These are phyloP conservation scores for Leucogyrophana mollusca DNA, from an alignment of 768 basidiomycete species.

Conservation along the genomic window DNA sequence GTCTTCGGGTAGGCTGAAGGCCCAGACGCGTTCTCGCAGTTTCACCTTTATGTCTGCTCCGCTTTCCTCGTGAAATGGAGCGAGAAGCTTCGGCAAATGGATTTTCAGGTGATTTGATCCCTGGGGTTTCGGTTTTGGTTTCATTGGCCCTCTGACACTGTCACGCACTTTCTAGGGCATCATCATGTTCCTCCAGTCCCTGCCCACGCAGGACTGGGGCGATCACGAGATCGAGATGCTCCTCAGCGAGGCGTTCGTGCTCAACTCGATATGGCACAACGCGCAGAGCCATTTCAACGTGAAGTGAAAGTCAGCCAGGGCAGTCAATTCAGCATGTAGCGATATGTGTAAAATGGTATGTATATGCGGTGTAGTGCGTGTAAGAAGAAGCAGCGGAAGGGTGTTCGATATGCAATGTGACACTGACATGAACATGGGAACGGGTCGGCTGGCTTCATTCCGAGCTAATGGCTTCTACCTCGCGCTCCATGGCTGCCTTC, in stretches of 20 bases:
- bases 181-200: conserved; percentile 96
- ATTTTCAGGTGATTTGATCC: conserved; percentile 78
- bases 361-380: not conserved
- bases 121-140: not conserved
- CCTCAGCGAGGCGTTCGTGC: conserved; percentile 92
- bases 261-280: conserved; percentile 90
- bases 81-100: conserved; percentile 90
- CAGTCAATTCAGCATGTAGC: conserved; percentile 21
- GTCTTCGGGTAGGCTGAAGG: conserved; percentile 79
- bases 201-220: conserved; percentile 91
- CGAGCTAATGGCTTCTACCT: conserved; percentile 49
- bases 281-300: conserved; percentile 83
- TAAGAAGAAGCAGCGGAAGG: too few species aligned
- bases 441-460: conserved; percentile 25
- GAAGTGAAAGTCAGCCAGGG: conserved; percentile 34
- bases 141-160: not conserved
- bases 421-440: not conserved
- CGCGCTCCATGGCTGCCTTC: conserved; percentile 59
- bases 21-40: conserved; percentile 96
- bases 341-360: conserved; percentile 21
- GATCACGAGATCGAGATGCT: conserved; percentile 96
- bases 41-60: conserved; percentile 97
- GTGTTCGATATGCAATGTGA: too few species aligned
- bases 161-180: conserved; percentile 65
- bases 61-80: conserved; percentile 97